Percentiles rank a stretch among this genome's conserved stretches.
These are phyloP conservation scores for Epicoccum nigrum DNA, from an alignment of 2,329 filamentous ascomycete species.

Conservation along the genomic window DNA sequence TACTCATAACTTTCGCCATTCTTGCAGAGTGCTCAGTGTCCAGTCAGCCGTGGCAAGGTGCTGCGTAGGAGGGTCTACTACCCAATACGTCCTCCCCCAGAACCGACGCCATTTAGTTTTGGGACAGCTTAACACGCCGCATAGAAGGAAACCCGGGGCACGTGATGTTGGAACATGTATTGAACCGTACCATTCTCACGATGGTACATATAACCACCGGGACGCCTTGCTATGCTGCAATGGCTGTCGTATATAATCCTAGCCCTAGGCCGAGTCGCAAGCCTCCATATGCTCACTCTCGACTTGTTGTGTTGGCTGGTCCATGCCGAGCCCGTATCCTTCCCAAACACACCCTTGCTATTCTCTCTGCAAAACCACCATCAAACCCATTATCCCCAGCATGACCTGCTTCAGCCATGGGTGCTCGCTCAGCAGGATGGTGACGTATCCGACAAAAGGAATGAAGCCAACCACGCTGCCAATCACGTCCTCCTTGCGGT, in stretches of 20 bases:
- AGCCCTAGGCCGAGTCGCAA: neutral
- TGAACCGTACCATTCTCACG: too few species aligned
- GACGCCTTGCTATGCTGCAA: conserved; percentile 15
- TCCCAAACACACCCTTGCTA: conserved; percentile 45
- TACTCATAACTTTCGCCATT: too few species aligned
- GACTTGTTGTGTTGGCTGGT: neutral
- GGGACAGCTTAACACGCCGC: too few species aligned
- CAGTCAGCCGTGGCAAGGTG: too few species aligned
- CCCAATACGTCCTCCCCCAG: too few species aligned
- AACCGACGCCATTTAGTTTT: too few species aligned
- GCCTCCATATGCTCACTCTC: neutral
- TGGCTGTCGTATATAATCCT: neutral
- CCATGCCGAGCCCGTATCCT: neutral
- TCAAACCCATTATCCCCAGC: conserved; percentile 91
- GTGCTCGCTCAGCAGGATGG: conserved; percentile 92
- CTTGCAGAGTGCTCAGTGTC: too few species aligned
- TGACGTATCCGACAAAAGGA: conserved; percentile 95
- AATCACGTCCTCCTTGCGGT: conserved; percentile 82
- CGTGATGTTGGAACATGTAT: too few species aligned
- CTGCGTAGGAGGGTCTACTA: too few species aligned
- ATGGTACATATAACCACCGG: neutral
- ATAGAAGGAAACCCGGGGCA: too few species aligned
- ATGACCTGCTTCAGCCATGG: conserved; percentile 97
- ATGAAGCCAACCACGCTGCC: conserved; percentile 91
- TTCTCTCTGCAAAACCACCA: conserved; percentile 91